These are phyloP conservation scores for Camellia sinensis DNA, from an alignment of 148 eudicot genomes.

Conservation along the genomic window DNA sequence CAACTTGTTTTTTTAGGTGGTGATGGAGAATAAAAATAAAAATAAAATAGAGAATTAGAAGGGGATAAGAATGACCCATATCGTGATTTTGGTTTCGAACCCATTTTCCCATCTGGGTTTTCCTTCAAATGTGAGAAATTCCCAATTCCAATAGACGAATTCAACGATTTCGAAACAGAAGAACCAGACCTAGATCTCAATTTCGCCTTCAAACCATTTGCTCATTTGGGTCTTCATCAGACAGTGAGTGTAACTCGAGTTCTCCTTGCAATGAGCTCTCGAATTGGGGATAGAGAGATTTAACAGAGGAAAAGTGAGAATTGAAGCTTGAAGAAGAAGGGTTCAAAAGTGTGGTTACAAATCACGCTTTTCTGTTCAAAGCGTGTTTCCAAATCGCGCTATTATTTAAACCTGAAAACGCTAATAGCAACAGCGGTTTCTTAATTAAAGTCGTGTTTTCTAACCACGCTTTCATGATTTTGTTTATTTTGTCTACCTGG, in stretches of 20 bases:
- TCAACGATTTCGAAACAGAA: constrained; percentile 31
- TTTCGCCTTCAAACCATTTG: constrained; percentile 11
- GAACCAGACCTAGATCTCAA: constrained; percentile 30
- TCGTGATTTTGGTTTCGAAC: no score
- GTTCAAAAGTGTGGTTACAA: no score
- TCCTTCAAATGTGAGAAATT: constrained; percentile 30
- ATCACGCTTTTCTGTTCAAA: no score
- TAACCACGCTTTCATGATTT: no score
- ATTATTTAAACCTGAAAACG: no score
- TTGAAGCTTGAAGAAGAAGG: constrained; percentile 6
- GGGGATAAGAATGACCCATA: no score
- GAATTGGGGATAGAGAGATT: constrained; percentile 22
- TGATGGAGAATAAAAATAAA: no score
- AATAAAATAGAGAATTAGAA: no score
- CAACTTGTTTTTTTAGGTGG: constrained; percentile 5
- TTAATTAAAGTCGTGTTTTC: no score
- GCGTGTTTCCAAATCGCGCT: no score
- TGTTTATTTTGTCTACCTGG: no score
- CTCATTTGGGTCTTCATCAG: background rate
- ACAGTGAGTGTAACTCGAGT: background rate
- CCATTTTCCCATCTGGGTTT: background rate
- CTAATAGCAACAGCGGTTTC: no score
- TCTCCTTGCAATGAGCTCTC: background rate
- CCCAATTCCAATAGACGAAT: constrained; percentile 29
- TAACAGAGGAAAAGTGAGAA: constrained; percentile 24